Conservation (phyloP, 1,284 basidiomycete species). For the Inonotus obliquus region DNA sequence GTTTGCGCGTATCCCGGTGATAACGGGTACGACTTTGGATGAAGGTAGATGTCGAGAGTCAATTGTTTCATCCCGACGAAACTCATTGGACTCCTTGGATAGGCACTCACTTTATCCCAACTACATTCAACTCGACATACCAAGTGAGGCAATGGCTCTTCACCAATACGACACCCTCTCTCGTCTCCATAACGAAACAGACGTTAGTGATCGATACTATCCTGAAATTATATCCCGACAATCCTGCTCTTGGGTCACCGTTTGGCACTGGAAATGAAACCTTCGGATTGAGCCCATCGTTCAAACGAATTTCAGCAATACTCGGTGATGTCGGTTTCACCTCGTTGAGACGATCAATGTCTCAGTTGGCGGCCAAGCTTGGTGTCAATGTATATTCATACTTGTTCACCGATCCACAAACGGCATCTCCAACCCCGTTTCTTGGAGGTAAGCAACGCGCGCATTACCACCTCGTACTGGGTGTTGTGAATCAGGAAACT, state of each 20-base stretch:
- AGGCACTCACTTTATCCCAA: constrained; percentile 31
- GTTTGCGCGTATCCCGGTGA: constrained; percentile 42
- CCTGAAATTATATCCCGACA: constrained; percentile 42
- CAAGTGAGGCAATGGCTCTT: constrained; percentile 28
- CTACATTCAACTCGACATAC: constrained; percentile 27
- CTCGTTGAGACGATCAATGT: constrained; percentile 37
- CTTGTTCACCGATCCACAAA: constrained; percentile 42
- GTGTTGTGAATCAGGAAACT: too few species aligned
- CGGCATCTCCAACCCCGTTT: constrained; percentile 11
- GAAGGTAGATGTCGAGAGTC: constrained; percentile 31
- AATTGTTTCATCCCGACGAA: not conserved
- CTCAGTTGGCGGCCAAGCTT: constrained; percentile 32
- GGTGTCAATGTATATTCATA: constrained; percentile 44
- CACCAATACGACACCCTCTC: constrained; percentile 32
- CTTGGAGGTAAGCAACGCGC: constrained; percentile 31
- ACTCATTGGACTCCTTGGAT: not conserved
- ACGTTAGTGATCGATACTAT: constrained; percentile 28
- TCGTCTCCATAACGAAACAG: constrained; percentile 24
- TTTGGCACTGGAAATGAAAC: constrained; percentile 47
- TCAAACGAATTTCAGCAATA: constrained; percentile 42
- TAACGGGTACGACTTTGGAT: constrained; percentile 44
- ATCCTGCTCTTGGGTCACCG: constrained; percentile 44
- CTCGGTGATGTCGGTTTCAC: constrained; percentile 39
- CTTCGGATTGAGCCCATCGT: constrained; percentile 40
- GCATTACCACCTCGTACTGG: not conserved